A percentile compares a stretch with the other conserved stretches of the same genome.
These are phyloP conservation scores for Eudorina sp. DNA, from an alignment of 139 green algal species.

Conservation along the genomic window DNA sequence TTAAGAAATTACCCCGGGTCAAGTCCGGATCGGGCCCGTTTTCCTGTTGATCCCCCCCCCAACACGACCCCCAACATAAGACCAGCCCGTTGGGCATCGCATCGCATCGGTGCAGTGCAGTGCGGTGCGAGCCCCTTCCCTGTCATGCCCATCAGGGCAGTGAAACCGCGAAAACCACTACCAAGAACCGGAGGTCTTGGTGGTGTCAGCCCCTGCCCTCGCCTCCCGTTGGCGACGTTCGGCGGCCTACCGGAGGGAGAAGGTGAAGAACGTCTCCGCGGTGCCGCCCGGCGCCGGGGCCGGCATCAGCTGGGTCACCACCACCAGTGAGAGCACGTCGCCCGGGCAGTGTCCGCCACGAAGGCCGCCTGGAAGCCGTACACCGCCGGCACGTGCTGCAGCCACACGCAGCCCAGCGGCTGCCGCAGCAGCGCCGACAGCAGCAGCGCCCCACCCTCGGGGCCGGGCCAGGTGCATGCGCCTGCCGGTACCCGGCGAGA, in stretches of 20 bases:
- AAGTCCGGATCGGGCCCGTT: too few species aligned
- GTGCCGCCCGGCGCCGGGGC: background rate
- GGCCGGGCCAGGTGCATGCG: constrained; percentile 58
- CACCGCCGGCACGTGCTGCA: constrained; percentile 57
- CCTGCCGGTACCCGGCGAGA: constrained; percentile 3
- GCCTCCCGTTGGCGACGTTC: background rate
- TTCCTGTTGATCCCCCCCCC: too few species aligned
- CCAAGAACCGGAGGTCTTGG: background rate
- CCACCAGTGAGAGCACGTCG: constrained; percentile 46
- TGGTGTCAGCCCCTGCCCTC: background rate
- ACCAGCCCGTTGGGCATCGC: too few species aligned
- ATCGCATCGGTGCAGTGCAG: too few species aligned
- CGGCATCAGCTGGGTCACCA: constrained; percentile 55
- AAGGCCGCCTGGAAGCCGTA: constrained; percentile 44
- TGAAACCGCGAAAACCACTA: background rate
- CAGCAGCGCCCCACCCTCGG: constrained; percentile 62
- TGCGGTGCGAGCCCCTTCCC: too few species aligned
- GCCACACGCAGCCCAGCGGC: constrained; percentile 52
- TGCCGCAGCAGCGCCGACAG: constrained; percentile 67
- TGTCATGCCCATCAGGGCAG: too few species aligned
- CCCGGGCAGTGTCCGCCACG: constrained; percentile 20
- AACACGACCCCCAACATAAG: too few species aligned
- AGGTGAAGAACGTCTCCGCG: constrained; percentile 3
- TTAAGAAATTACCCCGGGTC: too few species aligned
- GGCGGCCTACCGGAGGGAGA: constrained; percentile 4